A percentile compares a stretch with the other conserved stretches of the same genome.
phyloP scores from a whole-genome alignment of 495 filamentous ascomycete genomes.

The Xanthoparmelia taractica region DNA sequence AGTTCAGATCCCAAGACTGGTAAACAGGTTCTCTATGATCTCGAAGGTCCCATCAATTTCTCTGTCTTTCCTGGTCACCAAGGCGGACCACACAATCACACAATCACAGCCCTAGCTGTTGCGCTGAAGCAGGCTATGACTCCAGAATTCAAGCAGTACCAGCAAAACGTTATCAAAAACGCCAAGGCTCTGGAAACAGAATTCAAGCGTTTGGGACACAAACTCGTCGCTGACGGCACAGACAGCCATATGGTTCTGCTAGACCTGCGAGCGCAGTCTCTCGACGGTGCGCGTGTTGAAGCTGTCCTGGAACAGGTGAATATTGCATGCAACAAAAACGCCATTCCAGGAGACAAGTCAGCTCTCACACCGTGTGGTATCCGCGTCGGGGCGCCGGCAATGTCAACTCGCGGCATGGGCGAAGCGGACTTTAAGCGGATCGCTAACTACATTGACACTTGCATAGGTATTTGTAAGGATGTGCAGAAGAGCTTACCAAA shows the following conservation, averaged over 20 bases:
- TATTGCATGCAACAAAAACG: constrained; percentile 99
- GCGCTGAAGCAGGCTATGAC: constrained; percentile 91
- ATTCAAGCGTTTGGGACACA: constrained; percentile 77
- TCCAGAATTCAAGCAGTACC: constrained; percentile 94
- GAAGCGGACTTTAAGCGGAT: constrained; percentile 90
- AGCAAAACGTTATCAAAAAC: constrained; percentile 85
- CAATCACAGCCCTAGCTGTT: constrained; percentile 95
- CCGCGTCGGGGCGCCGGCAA: constrained; percentile 92
- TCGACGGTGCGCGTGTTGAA: constrained; percentile 95
- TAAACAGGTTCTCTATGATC: constrained; percentile 85
- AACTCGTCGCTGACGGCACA: constrained; percentile 90
- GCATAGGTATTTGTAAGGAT: constrained; percentile 74
- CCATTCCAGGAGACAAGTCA: constrained; percentile 95
- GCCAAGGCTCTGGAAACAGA: constrained; percentile 80
- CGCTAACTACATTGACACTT: constrained; percentile 76
- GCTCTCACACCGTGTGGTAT: constrained; percentile 92
- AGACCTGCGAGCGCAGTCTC: constrained; percentile 67
- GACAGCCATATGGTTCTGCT: constrained; percentile 98
- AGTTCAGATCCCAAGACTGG: constrained; percentile 80
- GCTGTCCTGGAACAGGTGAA: constrained; percentile 95
- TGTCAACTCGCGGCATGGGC: constrained; percentile 91
- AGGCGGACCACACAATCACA: constrained; percentile 99
- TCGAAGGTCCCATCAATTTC: constrained; percentile 96
- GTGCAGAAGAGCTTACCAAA: constrained; percentile 81
- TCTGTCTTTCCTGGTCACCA: constrained; percentile 99